A percentile compares a stretch with the other conserved stretches of the same genome.
These are phyloP conservation scores for Saccharomycopsis sp. DNA, from an alignment of 805 yeast species.

Conservation along the genomic window DNA sequence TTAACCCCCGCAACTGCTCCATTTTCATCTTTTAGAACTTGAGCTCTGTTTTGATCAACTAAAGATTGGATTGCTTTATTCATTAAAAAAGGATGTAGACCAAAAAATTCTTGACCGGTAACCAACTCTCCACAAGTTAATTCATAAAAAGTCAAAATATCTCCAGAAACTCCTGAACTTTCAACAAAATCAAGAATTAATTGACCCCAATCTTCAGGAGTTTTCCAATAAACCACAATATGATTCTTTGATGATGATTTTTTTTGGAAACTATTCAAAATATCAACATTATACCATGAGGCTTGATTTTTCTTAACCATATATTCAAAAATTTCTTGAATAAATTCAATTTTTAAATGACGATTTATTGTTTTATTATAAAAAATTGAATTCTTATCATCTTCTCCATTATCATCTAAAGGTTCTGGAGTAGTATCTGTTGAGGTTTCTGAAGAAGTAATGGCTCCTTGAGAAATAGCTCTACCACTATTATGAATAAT, in stretches of 20 bases:
- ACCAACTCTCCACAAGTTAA: conserved; percentile 55
- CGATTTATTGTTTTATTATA: conserved; percentile 42
- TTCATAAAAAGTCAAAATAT: conserved; percentile 77
- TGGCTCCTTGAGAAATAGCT: conserved; percentile 20
- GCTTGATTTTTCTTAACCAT: conserved; percentile 51
- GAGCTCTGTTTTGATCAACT: conserved; percentile 63
- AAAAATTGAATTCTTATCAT: conserved; percentile 32
- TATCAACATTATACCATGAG: conserved; percentile 24
- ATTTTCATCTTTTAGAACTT: conserved; percentile 54
- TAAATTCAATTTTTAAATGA: conserved; percentile 41
- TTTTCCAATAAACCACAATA: conserved; percentile 57
- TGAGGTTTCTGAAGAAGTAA: conserved; percentile 10
- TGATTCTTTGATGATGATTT: conserved; percentile 44
- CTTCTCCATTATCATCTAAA: conserved; percentile 24
- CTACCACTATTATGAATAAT: conserved; percentile 32
- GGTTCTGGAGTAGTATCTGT: conserved; percentile 17
- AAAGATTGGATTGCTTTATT: conserved; percentile 44
- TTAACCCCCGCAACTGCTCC: conserved; percentile 73
- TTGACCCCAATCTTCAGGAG: conserved; percentile 59
- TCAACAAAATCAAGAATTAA: conserved; percentile 61
- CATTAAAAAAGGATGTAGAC: conserved; percentile 49
- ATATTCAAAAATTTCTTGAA: conserved; percentile 42
- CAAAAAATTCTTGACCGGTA: conserved; percentile 45
- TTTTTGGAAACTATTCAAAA: conserved; percentile 32
- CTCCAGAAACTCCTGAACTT: conserved; percentile 63